Conservation (phyloP, 148 eudicot species). For the Arctostaphylos glauca region DNA sequence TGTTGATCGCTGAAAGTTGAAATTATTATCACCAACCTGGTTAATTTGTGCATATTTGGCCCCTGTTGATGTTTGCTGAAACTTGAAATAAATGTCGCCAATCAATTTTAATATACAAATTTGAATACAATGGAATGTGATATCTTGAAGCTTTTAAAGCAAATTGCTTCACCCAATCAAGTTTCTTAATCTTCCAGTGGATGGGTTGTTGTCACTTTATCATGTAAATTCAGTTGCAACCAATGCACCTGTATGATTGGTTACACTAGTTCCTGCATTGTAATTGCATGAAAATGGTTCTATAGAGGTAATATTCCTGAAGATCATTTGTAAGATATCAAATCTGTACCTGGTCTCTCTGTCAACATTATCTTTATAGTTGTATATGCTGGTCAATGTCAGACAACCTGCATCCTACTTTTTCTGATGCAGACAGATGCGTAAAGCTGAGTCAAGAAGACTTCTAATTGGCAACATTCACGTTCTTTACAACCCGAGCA, state of each 20-base stretch:
- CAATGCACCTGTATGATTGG: not conserved
- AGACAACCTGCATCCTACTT: slow-evolving; percentile 21
- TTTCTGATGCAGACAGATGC: slow-evolving; percentile 31
- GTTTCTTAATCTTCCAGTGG: not conserved
- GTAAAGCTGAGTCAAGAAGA: slow-evolving; percentile 21
- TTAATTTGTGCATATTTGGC: not conserved
- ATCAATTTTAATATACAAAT: not conserved
- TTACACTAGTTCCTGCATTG: not conserved
- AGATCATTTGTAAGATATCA: not conserved
- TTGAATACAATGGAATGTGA: not conserved
- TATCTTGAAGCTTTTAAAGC: not conserved
- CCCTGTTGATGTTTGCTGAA: not conserved
- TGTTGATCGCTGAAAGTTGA: not conserved
- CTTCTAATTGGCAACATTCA: slow-evolving; percentile 34
- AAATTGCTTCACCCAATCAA: not conserved
- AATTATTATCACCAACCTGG: not conserved
- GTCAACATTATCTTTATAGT: slow-evolving; percentile 8
- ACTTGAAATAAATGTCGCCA: not conserved
- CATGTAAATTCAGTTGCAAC: not conserved
- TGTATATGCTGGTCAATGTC: slow-evolving; percentile 11
- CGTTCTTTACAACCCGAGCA: slow-evolving; percentile 32
- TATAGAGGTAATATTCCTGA: not conserved
- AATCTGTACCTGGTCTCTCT: not conserved
- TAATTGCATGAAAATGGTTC: not conserved
- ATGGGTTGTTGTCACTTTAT: not conserved